phyloP scores from a whole-genome alignment of 2,329 filamentous ascomycete species.

The Claviceps sp. region DNA sequence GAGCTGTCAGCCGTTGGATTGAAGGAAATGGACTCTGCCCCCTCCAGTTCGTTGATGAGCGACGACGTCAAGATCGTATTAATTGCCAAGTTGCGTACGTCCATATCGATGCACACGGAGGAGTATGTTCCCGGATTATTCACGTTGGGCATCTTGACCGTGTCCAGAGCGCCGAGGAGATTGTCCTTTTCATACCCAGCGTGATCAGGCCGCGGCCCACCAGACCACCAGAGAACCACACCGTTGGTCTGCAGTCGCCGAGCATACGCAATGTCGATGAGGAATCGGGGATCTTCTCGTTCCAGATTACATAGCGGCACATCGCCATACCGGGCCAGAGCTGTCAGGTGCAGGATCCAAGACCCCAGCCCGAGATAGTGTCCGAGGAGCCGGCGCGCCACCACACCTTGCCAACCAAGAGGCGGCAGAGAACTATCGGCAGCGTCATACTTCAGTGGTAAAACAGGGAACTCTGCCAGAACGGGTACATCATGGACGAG shows the following conservation, averaged over 20 bases:
- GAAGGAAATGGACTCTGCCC: conserved; percentile 73
- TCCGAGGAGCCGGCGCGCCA: conserved; percentile 71
- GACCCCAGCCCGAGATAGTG: conserved; percentile 88
- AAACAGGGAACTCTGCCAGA: conserved; percentile 69
- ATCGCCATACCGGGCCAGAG: conserved; percentile 82
- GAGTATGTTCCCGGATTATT: conserved; percentile 91
- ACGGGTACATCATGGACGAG: conserved; percentile 76
- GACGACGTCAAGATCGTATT: conserved; percentile 96
- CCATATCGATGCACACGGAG: conserved; percentile 90
- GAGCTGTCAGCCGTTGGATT: conserved; percentile 39
- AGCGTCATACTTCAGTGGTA: conserved; percentile 69
- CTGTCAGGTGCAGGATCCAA: conserved; percentile 80
- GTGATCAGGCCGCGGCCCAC: conserved; percentile 76
- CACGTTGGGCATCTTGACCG: conserved; percentile 79
- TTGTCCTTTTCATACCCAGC: conserved; percentile 93
- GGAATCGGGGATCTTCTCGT: conserved; percentile 80
- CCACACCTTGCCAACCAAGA: conserved; percentile 83
- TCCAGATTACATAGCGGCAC: conserved; percentile 93
- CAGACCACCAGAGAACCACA: conserved; percentile 95
- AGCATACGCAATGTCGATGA: conserved; percentile 94
- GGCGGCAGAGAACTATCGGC: conserved; percentile 80
- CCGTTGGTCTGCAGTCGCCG: conserved; percentile 79
- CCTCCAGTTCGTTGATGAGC: conserved; percentile 91
- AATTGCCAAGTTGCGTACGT: conserved; percentile 87
- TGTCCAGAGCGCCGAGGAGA: conserved; percentile 68